Evolutionary conservation across 2,329 filamentous ascomycete species (phyloP), one percentile per base, ranked within the genome.

Genomic region (Cadophora gregata): DNA sequence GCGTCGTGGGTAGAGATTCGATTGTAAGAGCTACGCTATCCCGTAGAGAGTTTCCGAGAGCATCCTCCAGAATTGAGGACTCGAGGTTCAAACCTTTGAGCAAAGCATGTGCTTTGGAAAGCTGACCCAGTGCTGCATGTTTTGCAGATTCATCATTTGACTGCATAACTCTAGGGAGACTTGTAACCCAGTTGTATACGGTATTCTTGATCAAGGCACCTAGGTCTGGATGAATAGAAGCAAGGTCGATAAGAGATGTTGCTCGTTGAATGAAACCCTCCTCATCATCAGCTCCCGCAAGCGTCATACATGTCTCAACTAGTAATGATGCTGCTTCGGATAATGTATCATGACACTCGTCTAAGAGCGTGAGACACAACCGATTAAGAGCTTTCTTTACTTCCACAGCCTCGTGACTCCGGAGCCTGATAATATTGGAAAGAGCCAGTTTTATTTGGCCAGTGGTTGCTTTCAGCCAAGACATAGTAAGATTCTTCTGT

Each of bases 371-470:
- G 21, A 95, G 80, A 75, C 93, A 97, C 1, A 98, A 80, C 31
- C 82, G 83, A 47, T 90, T 83, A 1, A 97, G 81, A 5, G 90
- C 87, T 33, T 82, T 80, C 62, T 86, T 88, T 24, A 98, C 89
- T 61, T 93, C 88, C 4, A 80, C 75, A 38, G 90, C 87, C 55
- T 90, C 86, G 75, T 95, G 90, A 47, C 83, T 86, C 19, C 92
- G 89, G 36, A 97, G 78, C 73, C 90, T 93, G 69, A 96, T 83
- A 21, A 97, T 85, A 45, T 89, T 91, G 4, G 89, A 87, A 19
- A 99, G 81, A 1, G 93, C 94, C 62, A 96, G 84, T 76, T 94
- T 95, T 63, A 98, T 86, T 76, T 98, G 94, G 1, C 86, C 84
- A 2, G 88, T 82, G 1, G 95, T 97, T 8, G 92, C 93, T 67